Evolutionary conservation across 176 grass and related monocot species (phyloP), one percentile per base, ranked within the genome.

Genomic region (Zea luxurians): DNA sequence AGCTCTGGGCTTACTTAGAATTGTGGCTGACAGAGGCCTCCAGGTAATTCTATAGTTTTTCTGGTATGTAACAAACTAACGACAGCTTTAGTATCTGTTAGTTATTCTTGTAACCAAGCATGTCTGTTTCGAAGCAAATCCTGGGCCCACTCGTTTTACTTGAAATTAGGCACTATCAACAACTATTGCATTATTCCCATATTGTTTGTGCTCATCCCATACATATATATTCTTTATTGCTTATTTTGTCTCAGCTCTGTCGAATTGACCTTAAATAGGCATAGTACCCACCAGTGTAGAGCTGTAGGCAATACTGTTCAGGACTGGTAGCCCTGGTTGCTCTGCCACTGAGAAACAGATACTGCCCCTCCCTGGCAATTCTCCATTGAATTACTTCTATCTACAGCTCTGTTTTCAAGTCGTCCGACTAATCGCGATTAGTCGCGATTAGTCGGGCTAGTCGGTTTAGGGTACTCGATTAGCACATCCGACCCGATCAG

Each of bases 11-110:
- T 60, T 66, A 38, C 87, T 94, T 44, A 86, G 78, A 87, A 79
- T 95, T 71, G 90, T 99, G 44, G 50, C 83, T 49, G 96, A 86
- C 55, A 95, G 96, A 86, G 96, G 92, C 45, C 87, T 99, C 73
- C 87, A 99, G 96, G 96, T 98, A 77, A 65, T 52, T 86, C 68
- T 86, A 8, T 18, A 70, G 75, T 44, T 77, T 37, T 17, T 83
- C 13, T 70, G 59, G 4, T 80, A 37, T 80, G 13, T 57, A 35
- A 74, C 49, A 62, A 46, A 48, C 12, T 17, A 36, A 27, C 65
- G 40, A 13, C 43, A 75, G 41, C 47, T 49, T 70, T 76, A 66
- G 6, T 40, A 10, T 80, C 15, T 40, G 38, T 76, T 76, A 82
- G 58, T 41, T 50, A 49, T 37, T 18, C 43, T 65, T 70, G 55